phyloP scores from a whole-genome alignment of 768 basidiomycete genomes.

The Trametes cinnabarina region DNA sequence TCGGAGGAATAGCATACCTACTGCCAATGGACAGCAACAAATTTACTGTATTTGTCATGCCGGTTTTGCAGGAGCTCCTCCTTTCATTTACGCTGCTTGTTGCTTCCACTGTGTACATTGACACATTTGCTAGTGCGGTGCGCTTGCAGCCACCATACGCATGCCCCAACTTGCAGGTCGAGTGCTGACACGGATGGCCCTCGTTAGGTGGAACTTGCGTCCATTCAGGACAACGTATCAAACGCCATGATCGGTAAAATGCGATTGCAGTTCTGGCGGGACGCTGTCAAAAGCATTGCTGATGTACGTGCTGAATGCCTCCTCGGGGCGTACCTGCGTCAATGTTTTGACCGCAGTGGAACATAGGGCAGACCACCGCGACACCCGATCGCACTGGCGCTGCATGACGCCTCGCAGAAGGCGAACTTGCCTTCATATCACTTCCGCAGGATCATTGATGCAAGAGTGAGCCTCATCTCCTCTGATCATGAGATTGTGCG shows the following conservation, averaged over 20 bases:
- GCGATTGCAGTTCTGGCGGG: conserved; percentile 86
- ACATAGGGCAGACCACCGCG: conserved; percentile 69
- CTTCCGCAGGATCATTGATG: conserved; percentile 80
- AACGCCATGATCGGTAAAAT: conserved; percentile 75
- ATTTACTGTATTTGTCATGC: no score
- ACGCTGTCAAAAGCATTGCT: conserved; percentile 65
- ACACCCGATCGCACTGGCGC: conserved; percentile 77
- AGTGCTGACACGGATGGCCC: conserved; percentile 8
- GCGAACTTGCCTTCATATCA: conserved; percentile 67
- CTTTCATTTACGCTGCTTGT: no score
- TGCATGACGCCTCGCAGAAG: conserved; percentile 53
- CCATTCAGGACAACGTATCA: conserved; percentile 72
- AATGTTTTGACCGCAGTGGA: conserved; percentile 18
- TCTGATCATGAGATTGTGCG: conserved; percentile 7
- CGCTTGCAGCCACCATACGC: no score
- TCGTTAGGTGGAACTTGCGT: conserved; percentile 80
- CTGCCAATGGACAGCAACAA: no score
- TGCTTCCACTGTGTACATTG: no score
- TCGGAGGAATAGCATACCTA: no score
- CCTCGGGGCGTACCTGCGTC: not conserved
- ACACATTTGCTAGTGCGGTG: no score
- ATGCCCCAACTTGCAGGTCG: no score
- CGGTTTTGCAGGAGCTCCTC: no score
- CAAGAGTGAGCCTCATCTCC: conserved; percentile 54
- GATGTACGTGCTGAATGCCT: conserved; percentile 45